These are phyloP conservation scores for Podaxis pistillaris DNA, from an alignment of 768 basidiomycete species.

Conservation along the genomic window DNA sequence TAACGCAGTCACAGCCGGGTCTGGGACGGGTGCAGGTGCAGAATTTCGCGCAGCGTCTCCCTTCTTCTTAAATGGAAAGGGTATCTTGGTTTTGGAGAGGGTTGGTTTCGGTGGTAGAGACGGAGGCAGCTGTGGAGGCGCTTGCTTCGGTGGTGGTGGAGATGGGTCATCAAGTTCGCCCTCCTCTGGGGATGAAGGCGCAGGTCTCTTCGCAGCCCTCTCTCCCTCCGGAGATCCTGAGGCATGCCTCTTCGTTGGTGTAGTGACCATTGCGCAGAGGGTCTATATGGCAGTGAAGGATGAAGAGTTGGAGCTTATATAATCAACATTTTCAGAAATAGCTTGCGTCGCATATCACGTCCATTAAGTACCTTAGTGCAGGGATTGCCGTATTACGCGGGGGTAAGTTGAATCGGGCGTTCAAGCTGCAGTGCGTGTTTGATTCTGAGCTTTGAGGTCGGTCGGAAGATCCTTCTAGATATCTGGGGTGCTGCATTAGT, in stretches of 20 bases:
- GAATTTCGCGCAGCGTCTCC: constrained; percentile 23
- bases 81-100: constrained; percentile 46
- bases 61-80: constrained; percentile 77
- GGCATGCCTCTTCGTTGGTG: constrained; percentile 52
- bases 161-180: constrained; percentile 71
- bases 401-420: background rate
- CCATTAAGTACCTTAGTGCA: background rate
- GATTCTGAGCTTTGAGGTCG: too few species aligned
- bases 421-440: background rate
- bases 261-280: constrained; percentile 1
- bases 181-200: constrained; percentile 75
- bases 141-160: constrained; percentile 20
- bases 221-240: constrained; percentile 49
- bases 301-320: constrained; percentile 12
- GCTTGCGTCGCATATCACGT: background rate
- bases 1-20: constrained; percentile 22
- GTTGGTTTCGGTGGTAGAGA: constrained; percentile 36
- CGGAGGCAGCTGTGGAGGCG: constrained; percentile 25
- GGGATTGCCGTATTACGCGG: background rate
- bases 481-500: too few species aligned
- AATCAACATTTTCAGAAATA: constrained; percentile 10
- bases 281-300: background rate
- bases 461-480: too few species aligned
- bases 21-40: background rate
- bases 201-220: constrained; percentile 53